Conservation (phyloP, 2,329 filamentous ascomycete genomes). For the Trichoderma atroviride region DNA sequence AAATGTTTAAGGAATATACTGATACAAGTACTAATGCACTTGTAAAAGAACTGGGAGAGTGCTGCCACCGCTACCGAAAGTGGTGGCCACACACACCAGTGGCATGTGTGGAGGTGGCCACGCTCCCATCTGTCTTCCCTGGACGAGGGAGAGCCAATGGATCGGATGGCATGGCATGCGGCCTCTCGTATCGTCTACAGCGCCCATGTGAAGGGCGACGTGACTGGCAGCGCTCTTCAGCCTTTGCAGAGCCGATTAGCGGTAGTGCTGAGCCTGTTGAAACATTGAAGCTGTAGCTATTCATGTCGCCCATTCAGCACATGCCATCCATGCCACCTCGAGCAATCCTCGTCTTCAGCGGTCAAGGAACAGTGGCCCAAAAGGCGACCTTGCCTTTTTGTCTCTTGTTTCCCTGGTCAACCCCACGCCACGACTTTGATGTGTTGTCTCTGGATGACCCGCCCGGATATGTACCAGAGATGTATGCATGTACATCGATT, state of each 20-base stretch:
- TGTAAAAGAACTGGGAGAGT: neutral
- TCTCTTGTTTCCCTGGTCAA: constrained; percentile 13
- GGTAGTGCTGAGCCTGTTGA: neutral
- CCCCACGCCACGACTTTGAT: constrained; percentile 25
- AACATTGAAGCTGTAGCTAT: neutral
- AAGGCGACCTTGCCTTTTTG: neutral
- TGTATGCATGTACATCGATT: neutral
- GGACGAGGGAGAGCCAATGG: constrained; percentile 20
- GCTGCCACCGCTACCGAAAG: neutral
- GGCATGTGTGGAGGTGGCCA: constrained; percentile 17
- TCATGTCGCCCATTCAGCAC: neutral
- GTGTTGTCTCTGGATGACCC: constrained; percentile 26
- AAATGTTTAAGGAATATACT: neutral
- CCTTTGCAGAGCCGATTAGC: neutral
- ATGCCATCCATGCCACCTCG: neutral
- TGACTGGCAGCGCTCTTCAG: constrained; percentile 1
- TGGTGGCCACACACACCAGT: constrained; percentile 11
- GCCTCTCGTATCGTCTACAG: constrained; percentile 6
- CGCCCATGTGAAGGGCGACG: neutral
- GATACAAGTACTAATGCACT: neutral
- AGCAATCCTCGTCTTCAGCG: constrained; percentile 16
- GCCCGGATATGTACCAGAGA: constrained; percentile 18
- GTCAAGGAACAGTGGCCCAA: constrained; percentile 19
- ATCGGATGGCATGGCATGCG: neutral
- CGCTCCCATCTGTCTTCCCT: constrained; percentile 6